Evolutionary conservation across 2,329 filamentous ascomycete genomes (phyloP), one percentile per base, ranked within the genome.

Genomic region (Aspergillus spinulosporus): DNA sequence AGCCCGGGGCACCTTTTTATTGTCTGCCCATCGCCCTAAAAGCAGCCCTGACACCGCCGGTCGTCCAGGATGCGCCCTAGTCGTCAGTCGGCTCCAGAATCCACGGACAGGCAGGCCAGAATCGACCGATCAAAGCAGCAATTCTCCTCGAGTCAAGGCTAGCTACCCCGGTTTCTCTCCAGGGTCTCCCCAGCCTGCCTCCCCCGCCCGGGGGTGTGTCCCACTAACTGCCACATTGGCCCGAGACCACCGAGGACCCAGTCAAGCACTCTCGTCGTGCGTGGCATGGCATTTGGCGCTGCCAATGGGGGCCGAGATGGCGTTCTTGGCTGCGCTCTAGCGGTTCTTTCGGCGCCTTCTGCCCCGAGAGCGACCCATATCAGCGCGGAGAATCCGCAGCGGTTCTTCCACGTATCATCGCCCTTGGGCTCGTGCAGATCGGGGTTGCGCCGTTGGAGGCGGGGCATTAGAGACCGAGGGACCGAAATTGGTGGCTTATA

Each of bases 401-500:
- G 59, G 52, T 61, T 64, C 53, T 58, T 60, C 52, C 47, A 56
- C 56, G 57, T 60, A 62, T 66, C 45, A 56, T 36, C n/a, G 40
- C 12, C 14, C 3, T 5, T 4, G 11, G 12, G 4, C 31, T 4
- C n/a, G 2, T 14, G 45, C 26, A 43, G 15, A 37, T 37, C 28
- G 46, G 46, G 21, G 32, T 21, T 21, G 21, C 34, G 21, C 46
- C 34, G 31, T 11, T 11, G 34, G 15, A n/a, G 34, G 46, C 32
- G 46, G 46, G 46, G 34, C 11, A 29, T 7, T 5, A 11, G 11
- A 3, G 14, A 21, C 40, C 40, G 40, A 34, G 32, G 4, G 32
- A 12, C 11, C 11, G 26, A 28, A 34, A 12, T 12, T 8, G 32
- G 32, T 34, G 7, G 32, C 4, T 34, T 28, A 28, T 28, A 28